Evolutionary conservation across 768 basidiomycete genomes (phyloP), one percentile per base, ranked within the genome.

Genomic region (Boletus rubroflammeus): DNA sequence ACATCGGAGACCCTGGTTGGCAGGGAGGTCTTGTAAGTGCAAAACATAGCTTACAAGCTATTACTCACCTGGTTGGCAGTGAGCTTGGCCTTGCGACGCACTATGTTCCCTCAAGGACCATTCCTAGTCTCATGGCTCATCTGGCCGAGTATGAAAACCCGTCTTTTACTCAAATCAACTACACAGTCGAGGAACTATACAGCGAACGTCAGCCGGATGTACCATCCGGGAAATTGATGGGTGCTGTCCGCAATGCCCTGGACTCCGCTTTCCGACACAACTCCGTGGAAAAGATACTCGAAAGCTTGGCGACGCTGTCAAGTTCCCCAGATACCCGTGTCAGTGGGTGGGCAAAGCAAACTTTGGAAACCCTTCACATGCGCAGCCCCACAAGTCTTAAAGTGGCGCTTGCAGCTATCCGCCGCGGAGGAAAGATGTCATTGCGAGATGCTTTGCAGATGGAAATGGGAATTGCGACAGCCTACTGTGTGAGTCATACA

Each of bases 31-130:
- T 96, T 91, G 93, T 93, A 62, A 76, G 91, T 78, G 47, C 19
- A 52, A 56, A 36, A 23, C 23, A 43, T 35, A 8, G 43, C 38
- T 53, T 25, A 48, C 17, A 10, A 44, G 43, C 60, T 52, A 60
- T 62, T 28, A 40, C 23, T 55, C 46, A 60, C 50, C 15, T 38
- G 51, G 36, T 15, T 31, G 56, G 51, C 65, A 96, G 93, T 64
- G 93, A 94, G 58, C 83, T 86, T 63, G 96, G 97, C 31, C 80
- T 98, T 63, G 95, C 96, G 5, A 98, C 97, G 2, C 97, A 99
- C 70, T 98, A 80, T 64, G 81, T 98, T 50, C 84, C 92, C 10
- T 86, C 90, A 15, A 76, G 85, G 51, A 79, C 86, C 36, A 75
- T 97, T 35, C 83, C 88, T 15, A 77, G 78, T 39, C 81, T 98